A percentile compares a stretch with the other conserved stretches of the same genome.
Evolutionary conservation across 768 basidiomycete genomes (phyloP).

Genomic region (Boletus vinaceobasis): DNA sequence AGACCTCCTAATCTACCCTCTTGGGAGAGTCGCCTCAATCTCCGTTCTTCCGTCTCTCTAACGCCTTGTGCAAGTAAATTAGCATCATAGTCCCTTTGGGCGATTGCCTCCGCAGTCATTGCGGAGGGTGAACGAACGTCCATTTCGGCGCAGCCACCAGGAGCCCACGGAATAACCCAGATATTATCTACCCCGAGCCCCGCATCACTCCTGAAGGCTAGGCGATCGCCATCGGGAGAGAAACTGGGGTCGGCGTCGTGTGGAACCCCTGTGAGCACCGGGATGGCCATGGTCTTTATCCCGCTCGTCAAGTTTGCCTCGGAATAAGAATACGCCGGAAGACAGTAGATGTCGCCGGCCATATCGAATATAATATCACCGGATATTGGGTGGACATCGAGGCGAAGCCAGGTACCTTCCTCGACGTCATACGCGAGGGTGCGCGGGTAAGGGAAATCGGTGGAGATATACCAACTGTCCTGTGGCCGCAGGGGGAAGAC

Average conservation of each 20-base stretch:
- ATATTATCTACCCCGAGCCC: slow-evolving; percentile 73
- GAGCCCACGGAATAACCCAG: slow-evolving; percentile 61
- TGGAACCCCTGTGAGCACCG: slow-evolving; percentile 62
- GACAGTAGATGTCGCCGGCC: slow-evolving; percentile 70
- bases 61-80: slow-evolving; percentile 46
- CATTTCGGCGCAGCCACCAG: slow-evolving; percentile 56
- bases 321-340: slow-evolving; percentile 44
- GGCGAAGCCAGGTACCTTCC: slow-evolving; percentile 73
- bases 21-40: slow-evolving; percentile 44
- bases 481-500: slow-evolving; percentile 60
- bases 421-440: slow-evolving; percentile 61
- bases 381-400: slow-evolving; percentile 66
- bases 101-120: slow-evolving; percentile 36
- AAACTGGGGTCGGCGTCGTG: slow-evolving; percentile 72
- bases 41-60: slow-evolving; percentile 48
- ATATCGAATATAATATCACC: slow-evolving; percentile 77
- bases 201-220: slow-evolving; percentile 74
- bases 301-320: slow-evolving; percentile 24
- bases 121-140: slow-evolving; percentile 41
- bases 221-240: slow-evolving; percentile 57
- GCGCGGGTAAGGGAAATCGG: slow-evolving; percentile 69
- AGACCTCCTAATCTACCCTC: slow-evolving; percentile 56
- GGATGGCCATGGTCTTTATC: slow-evolving; percentile 44
- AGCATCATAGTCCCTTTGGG: slow-evolving; percentile 41
- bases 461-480: slow-evolving; percentile 68